These are phyloP conservation scores for Primulina huaijiensis DNA, from an alignment of 257 asterid genomes.

Conservation along the genomic window DNA sequence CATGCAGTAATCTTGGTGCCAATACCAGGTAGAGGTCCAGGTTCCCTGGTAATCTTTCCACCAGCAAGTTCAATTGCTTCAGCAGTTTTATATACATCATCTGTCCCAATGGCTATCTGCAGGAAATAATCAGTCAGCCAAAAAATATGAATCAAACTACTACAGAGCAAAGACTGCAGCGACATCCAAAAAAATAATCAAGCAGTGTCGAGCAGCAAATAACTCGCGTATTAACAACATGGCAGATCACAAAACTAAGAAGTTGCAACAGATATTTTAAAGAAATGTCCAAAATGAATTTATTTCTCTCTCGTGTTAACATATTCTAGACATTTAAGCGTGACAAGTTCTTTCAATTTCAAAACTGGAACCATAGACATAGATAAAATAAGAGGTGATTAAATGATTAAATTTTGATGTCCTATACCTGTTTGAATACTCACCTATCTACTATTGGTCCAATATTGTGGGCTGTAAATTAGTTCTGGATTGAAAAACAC, in stretches of 20 bases:
- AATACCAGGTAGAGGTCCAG: constrained; percentile 93
- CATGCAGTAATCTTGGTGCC: constrained; percentile 89
- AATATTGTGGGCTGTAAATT: too few relatives aligned
- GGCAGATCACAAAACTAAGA: not conserved
- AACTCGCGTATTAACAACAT: not conserved
- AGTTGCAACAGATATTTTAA: not conserved
- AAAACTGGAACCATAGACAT: not conserved
- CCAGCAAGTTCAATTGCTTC: constrained; percentile 76
- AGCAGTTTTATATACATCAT: constrained; percentile 88
- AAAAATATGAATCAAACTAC: constrained; percentile 18
- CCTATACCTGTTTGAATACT: too few relatives aligned
- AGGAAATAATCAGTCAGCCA: constrained; percentile 18
- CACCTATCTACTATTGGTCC: not conserved
- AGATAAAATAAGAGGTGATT: too few relatives aligned
- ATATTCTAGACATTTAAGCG: too few relatives aligned
- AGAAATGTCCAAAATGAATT: not conserved
- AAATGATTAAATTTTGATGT: too few relatives aligned
- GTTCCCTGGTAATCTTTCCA: constrained; percentile 79
- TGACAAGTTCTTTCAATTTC: not conserved
- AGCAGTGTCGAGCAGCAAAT: not conserved
- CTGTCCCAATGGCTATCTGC: constrained; percentile 95
- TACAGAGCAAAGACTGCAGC: not conserved
- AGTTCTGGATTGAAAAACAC: not conserved
- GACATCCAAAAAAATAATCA: not conserved
- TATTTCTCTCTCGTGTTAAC: not conserved